Base-by-base conservation (phyloP, 805 yeast species). In the Monosporozyma aquatica region DNA sequence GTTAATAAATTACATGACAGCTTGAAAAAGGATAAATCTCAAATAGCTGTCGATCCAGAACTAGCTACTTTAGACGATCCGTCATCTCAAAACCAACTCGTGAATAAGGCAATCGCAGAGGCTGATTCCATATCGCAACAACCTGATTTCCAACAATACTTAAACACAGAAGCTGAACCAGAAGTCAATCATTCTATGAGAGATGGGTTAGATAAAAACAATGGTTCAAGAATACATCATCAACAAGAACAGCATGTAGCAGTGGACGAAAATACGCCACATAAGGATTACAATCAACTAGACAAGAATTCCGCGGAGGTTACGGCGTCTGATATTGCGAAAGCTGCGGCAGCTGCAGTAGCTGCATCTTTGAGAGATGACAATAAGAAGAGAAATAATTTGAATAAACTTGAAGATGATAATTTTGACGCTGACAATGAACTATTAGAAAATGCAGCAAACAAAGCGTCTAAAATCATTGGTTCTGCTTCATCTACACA, bases 71-170 rank as follows among this genome's bases (percentile, higher is more conserved):
- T 74, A 21, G 78, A 72, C 51, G 68, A 62, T 37, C 46, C 50
- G 9, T 52, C 67, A 9, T 53, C 72, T 14, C 82, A 78, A 50
- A 82, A 76, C 43, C 80, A 73, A 49, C 64, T 81, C 43, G 87
- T 80, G 9, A 77, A 80, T 45, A 85, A 80, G 37, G 85, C 84
- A 1, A 77, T 82, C 37, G 66, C 78, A 47, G 84, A 80, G 51
- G 84, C 86, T 0, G 69, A 80, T 40, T 76, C 79, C 33, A 66
- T 80, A 44, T 80, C 81, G 2, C 70, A 64, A 44, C 68, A 66
- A 40, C 65, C 64, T 5, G 64, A 59, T 44, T 65, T 65, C 43
- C 66, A 63, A 44, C 64, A 59, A 45, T 57, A 57, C 41, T 42
- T 59, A 34, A 60, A 55, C 35, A 55, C 64, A 3, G 65, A 56